Evolutionary conservation across 2,329 filamentous ascomycete genomes (phyloP).

Genomic region (Dothideomycetidae sp.): DNA sequence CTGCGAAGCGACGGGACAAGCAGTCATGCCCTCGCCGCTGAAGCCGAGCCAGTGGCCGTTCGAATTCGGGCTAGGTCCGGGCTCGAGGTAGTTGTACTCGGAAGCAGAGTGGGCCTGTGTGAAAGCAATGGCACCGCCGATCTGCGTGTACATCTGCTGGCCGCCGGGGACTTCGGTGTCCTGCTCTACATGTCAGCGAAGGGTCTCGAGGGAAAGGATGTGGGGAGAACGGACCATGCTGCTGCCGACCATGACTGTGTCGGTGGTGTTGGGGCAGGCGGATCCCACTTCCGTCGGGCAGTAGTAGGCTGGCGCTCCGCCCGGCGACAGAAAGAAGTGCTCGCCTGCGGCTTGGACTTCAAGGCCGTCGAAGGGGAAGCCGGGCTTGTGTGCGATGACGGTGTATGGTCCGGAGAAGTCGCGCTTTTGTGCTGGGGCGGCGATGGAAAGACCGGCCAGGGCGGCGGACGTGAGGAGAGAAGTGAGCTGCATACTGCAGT

Average conservation of each 20-base stretch:
- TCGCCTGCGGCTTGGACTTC: slow-evolving; percentile 13
- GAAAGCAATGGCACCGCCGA: slow-evolving; percentile 13
- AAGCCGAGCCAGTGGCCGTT: slow-evolving; percentile 14
- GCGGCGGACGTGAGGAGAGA: background rate
- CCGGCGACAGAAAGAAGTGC: slow-evolving; percentile 11
- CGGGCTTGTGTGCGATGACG: slow-evolving; percentile 11
- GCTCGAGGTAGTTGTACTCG: slow-evolving; percentile 9
- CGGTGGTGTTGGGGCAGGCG: slow-evolving; percentile 9
- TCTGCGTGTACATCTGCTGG: slow-evolving; percentile 14
- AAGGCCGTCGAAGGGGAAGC: slow-evolving; percentile 10
- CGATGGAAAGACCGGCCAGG: background rate
- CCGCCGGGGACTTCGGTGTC: slow-evolving; percentile 15
- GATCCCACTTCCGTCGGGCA: slow-evolving; percentile 11
- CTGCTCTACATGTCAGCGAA: slow-evolving; percentile 7
- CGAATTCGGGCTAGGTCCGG: slow-evolving; percentile 11
- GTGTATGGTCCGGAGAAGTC: slow-evolving; percentile 10
- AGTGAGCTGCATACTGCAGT: background rate
- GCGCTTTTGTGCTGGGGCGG: slow-evolving; percentile 4
- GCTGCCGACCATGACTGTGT: slow-evolving; percentile 10
- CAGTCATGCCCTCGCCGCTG: slow-evolving; percentile 11
- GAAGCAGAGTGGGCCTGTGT: slow-evolving; percentile 14
- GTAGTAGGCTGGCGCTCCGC: slow-evolving; percentile 10
- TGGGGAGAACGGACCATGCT: slow-evolving; percentile 5
- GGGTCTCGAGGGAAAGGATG: background rate
- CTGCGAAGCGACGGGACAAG: slow-evolving; percentile 13